phyloP scores from a whole-genome alignment of 106 monocot genomes.

The Acorus gramineus region DNA sequence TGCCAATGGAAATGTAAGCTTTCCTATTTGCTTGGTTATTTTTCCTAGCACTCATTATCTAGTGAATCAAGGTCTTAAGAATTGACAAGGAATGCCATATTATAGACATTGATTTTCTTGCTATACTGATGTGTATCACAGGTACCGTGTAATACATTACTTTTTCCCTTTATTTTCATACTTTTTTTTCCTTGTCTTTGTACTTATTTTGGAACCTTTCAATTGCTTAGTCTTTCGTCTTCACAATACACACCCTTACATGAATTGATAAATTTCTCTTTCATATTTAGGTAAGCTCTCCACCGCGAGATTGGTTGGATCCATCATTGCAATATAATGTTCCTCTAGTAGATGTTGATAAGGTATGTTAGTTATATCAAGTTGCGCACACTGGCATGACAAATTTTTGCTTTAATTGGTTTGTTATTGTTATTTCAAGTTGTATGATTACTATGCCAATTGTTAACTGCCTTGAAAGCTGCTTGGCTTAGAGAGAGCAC shows the following conservation, averaged over 20 bases:
- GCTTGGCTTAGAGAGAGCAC: too few relatives aligned
- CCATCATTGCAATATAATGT: slow-evolving; percentile 53
- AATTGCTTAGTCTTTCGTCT: too few relatives aligned
- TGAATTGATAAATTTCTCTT: neutral
- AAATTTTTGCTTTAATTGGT: too few relatives aligned
- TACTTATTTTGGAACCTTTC: neutral
- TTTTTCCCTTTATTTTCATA: neutral
- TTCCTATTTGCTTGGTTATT: neutral
- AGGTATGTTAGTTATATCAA: slow-evolving; percentile 31
- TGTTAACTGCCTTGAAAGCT: too few relatives aligned
- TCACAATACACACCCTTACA: neutral
- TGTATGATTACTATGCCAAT: too few relatives aligned
- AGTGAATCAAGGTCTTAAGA: too few relatives aligned
- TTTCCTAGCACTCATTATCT: too few relatives aligned
- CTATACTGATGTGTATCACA: too few relatives aligned
- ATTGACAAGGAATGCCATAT: too few relatives aligned
- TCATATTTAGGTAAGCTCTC: slow-evolving; percentile 20
- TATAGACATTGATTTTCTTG: too few relatives aligned
- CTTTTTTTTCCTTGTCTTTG: neutral
- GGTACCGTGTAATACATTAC: too few relatives aligned
- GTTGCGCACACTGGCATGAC: neutral
- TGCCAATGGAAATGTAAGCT: slow-evolving; percentile 36
- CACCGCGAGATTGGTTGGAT: slow-evolving; percentile 42
- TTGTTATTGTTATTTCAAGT: too few relatives aligned
- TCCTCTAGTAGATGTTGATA: slow-evolving; percentile 93